Evolutionary conservation across 768 basidiomycete genomes (phyloP).

Genomic region (Collybia sp.): DNA sequence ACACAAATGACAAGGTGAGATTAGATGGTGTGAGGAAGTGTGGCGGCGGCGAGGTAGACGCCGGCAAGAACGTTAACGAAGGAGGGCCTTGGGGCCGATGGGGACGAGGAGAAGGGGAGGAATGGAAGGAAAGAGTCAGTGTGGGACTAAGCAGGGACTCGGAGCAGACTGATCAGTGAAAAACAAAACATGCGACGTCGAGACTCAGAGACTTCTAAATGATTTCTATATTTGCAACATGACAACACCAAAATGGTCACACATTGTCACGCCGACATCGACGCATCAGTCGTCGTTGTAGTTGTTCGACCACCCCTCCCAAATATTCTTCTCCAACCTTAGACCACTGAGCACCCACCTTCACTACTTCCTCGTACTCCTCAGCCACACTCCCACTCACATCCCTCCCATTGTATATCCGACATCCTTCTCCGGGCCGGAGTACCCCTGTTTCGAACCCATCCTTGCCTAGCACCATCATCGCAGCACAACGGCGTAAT

Average conservation of each 20-base stretch:
- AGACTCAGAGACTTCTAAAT: background rate
- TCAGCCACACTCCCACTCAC: slow-evolving; percentile 50
- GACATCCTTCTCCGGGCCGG: slow-evolving; percentile 57
- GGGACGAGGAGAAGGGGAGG: slow-evolving; percentile 6
- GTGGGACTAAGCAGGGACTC: slow-evolving; percentile 3
- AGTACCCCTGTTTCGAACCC: slow-evolving; percentile 4
- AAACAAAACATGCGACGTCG: slow-evolving; percentile 2
- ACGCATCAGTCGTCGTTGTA: slow-evolving; percentile 57
- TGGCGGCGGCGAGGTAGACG: background rate
- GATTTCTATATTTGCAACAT: background rate
- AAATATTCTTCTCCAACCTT: slow-evolving; percentile 54
- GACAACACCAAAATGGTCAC: background rate
- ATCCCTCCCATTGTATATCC: slow-evolving; percentile 67
- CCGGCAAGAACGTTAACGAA: background rate
- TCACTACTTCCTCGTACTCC: slow-evolving; percentile 47
- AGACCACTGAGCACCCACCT: slow-evolving; percentile 45
- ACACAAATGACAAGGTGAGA: slow-evolving; percentile 6
- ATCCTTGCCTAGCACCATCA: background rate
- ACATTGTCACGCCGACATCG: slow-evolving; percentile 35
- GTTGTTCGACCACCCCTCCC: slow-evolving; percentile 50
- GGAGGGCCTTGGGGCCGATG: slow-evolving; percentile 1
- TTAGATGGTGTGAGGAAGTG: background rate
- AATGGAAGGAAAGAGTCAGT: background rate
- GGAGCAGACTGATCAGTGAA: slow-evolving; percentile 2
- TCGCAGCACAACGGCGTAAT: slow-evolving; percentile 9